A percentile compares a stretch with the other conserved stretches of the same genome.
phyloP scores from a whole-genome alignment of 2,329 filamentous ascomycete genomes.

The Pseudogymnoascus sp. region DNA sequence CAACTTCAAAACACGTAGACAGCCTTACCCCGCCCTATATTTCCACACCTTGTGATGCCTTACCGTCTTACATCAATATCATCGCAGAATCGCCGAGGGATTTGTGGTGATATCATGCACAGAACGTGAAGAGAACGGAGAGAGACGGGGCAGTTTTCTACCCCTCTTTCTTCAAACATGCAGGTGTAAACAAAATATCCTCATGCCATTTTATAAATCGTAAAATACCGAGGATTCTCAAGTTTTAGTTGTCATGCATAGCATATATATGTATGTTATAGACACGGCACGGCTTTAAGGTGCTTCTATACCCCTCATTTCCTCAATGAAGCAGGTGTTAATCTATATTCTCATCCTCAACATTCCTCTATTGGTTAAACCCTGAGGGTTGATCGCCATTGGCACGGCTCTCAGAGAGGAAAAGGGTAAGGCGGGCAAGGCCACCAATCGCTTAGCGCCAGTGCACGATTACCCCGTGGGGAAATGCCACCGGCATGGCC shows the following conservation, averaged over 20 bases:
- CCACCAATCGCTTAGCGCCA: background rate
- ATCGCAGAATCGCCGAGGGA: background rate
- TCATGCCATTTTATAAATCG: background rate
- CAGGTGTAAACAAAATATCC: background rate
- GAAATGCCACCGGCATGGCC: constrained; percentile 1
- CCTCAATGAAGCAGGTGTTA: constrained; percentile 6
- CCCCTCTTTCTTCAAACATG: background rate
- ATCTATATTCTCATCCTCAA: background rate
- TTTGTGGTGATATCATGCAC: background rate
- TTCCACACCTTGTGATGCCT: background rate
- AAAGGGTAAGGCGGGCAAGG: background rate
- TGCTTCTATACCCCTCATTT: background rate
- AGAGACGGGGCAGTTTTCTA: background rate
- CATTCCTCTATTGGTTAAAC: background rate
- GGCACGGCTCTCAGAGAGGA: background rate
- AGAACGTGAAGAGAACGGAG: background rate
- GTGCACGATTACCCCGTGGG: constrained; percentile 1
- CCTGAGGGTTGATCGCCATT: background rate
- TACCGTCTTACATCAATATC: background rate
- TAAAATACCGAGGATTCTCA: constrained; percentile 1
- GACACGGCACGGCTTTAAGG: background rate
- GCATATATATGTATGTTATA: background rate
- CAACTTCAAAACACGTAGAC: background rate
- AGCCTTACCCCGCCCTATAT: background rate
- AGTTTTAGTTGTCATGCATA: background rate